A percentile compares a stretch with the other conserved stretches of the same genome.
phyloP scores from a whole-genome alignment of 2,329 filamentous ascomycete species.

The Epichloe hybrida region DNA sequence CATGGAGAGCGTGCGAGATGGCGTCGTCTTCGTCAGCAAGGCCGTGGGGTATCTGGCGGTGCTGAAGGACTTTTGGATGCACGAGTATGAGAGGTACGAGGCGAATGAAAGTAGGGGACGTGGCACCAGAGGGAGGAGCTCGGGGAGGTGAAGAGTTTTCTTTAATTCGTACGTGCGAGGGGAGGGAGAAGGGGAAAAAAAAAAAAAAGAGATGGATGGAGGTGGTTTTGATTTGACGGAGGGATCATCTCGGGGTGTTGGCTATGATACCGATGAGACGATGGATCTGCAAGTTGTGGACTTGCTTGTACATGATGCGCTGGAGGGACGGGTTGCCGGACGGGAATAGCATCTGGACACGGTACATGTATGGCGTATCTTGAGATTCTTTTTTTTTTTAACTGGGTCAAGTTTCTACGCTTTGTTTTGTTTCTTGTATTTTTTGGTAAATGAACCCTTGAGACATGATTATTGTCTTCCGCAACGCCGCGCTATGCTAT shows the following conservation, averaged over 20 bases:
- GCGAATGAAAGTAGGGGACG: constrained; percentile 2
- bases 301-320: too few species aligned
- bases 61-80: constrained; percentile 40
- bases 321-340: too few species aligned
- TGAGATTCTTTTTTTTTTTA: background rate
- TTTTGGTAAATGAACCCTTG: background rate
- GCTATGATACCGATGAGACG: too few species aligned
- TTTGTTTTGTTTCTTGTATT: background rate
- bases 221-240: too few species aligned
- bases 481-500: constrained; percentile 5
- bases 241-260: background rate
- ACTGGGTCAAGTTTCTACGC: background rate
- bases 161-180: background rate
- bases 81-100: constrained; percentile 36
- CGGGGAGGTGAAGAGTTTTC: background rate
- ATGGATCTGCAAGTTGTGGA: too few species aligned
- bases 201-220: too few species aligned
- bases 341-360: too few species aligned
- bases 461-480: background rate
- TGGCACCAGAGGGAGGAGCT: background rate
- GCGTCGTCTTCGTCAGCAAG: constrained; percentile 28
- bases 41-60: constrained; percentile 32
- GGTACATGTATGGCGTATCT: too few species aligned
- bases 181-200: too few species aligned
- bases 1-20: constrained; percentile 49